These are phyloP conservation scores for Conticribra guillardii DNA, from an alignment of 108 stramenopile genomes.

Conservation along the genomic window DNA sequence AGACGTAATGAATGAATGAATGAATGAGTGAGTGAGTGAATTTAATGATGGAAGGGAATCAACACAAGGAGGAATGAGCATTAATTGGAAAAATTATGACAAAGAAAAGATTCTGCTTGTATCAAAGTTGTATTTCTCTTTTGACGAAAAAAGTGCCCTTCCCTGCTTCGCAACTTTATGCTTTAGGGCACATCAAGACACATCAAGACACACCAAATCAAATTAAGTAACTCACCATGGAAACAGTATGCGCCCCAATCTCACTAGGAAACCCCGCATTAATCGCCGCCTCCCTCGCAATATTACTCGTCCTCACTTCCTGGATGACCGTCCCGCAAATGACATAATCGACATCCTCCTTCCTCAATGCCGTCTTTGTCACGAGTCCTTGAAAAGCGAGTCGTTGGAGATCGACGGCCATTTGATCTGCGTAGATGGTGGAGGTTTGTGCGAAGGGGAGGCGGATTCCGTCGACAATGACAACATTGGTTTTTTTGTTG, in stretches of 20 bases:
- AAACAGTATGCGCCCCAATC: constrained; percentile 95
- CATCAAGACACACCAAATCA: background rate
- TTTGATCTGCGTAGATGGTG: constrained; percentile 92
- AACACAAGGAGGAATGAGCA: too few species aligned
- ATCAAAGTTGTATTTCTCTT: too few species aligned
- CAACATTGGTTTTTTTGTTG: constrained; percentile 65
- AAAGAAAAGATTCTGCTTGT: too few species aligned
- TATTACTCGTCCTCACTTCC: constrained; percentile 93
- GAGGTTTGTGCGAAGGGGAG: constrained; percentile 92
- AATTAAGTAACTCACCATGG: constrained; percentile 40
- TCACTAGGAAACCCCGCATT: constrained; percentile 92
- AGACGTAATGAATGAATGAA: too few species aligned
- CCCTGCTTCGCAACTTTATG: too few species aligned
- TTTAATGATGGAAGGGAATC: too few species aligned
- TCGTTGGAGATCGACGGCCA: constrained; percentile 96
- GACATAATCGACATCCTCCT: constrained; percentile 91
- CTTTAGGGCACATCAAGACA: too few species aligned
- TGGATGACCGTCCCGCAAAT: constrained; percentile 95
- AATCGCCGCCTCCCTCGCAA: constrained; percentile 95
- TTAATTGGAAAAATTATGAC: too few species aligned
- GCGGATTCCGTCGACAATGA: constrained; percentile 94
- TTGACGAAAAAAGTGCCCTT: too few species aligned
- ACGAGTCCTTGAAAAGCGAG: constrained; percentile 93
- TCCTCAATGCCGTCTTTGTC: constrained; percentile 92
- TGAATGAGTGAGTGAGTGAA: too few species aligned